Evolutionary conservation across 352 stramenopile genomes (phyloP).

Genomic region (Phytophthora rubi): DNA sequence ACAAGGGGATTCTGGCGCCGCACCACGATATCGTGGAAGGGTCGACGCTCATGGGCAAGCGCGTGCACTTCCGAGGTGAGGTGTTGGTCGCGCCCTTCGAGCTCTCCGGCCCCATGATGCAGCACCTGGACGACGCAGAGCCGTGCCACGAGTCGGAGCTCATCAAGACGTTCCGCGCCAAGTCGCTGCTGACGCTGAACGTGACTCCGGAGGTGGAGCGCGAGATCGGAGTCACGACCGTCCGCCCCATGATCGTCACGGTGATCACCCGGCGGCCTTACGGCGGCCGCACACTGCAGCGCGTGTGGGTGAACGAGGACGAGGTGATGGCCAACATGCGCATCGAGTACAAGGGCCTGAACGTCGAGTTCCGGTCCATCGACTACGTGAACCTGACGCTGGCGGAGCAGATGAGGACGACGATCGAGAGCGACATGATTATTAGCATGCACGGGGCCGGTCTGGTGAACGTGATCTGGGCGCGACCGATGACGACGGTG

Average conservation of each 20-base stretch:
- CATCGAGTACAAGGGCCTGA: conserved; percentile 35
- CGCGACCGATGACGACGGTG: conserved; percentile 47
- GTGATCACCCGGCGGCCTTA: conserved; percentile 57
- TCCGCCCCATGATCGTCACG: conserved; percentile 38
- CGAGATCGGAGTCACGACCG: conserved; percentile 6
- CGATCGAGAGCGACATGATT: conserved; percentile 66
- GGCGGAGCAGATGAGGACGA: conserved; percentile 61
- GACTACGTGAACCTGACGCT: conserved; percentile 69
- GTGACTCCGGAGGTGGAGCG: conserved; percentile 27
- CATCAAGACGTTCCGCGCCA: conserved; percentile 48
- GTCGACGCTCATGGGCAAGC: conserved; percentile 17
- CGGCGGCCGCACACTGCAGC: conserved; percentile 46
- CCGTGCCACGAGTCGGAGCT: conserved; percentile 54
- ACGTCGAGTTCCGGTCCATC: conserved; percentile 48
- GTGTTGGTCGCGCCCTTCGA: conserved; percentile 59
- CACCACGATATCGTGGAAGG: conserved; percentile 27
- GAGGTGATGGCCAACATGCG: conserved; percentile 49
- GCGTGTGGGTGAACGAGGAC: conserved; percentile 65
- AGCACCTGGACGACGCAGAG: conserved; percentile 63
- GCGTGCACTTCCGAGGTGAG: conserved; percentile 39
- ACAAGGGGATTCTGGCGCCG: conserved; percentile 35
- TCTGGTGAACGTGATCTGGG: conserved; percentile 72
- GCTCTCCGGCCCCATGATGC: conserved; percentile 57
- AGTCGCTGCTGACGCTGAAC: conserved; percentile 34
- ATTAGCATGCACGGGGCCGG: conserved; percentile 80